These are phyloP conservation scores for Ehretia macrophylla DNA, from an alignment of 257 asterid species.

Conservation along the genomic window DNA sequence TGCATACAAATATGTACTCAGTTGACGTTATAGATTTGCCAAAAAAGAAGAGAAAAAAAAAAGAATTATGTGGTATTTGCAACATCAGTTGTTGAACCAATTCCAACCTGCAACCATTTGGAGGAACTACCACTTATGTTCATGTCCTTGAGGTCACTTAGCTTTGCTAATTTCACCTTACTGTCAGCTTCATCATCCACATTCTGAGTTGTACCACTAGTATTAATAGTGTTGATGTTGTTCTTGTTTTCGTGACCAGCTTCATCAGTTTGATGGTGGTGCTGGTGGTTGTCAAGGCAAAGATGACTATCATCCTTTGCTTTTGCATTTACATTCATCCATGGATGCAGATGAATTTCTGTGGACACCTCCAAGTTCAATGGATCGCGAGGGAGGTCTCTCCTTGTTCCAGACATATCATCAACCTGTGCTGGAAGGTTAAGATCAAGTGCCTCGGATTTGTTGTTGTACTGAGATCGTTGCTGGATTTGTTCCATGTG, in stretches of 20 bases:
- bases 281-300: neutral
- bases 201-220: neutral
- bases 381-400: slow-evolving; percentile 50
- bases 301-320: slow-evolving; percentile 1
- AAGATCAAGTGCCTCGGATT: slow-evolving; percentile 49
- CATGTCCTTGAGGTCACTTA: slow-evolving; percentile 42
- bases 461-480: neutral
- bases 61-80: neutral
- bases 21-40: neutral
- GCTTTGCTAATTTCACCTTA: slow-evolving; percentile 50
- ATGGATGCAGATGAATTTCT: slow-evolving; percentile 49
- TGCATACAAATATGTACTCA: slow-evolving; percentile 7
- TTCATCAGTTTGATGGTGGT: neutral
- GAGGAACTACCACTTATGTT: slow-evolving; percentile 38
- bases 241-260: slow-evolving; percentile 3
- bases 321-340: slow-evolving; percentile 21
- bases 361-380: slow-evolving; percentile 70
- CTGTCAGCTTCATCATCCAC: slow-evolving; percentile 72
- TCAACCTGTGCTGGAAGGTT: slow-evolving; percentile 73
- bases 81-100: slow-evolving; percentile 50
- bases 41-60: neutral
- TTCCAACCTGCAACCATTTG: slow-evolving; percentile 87
- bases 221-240: slow-evolving; percentile 3
- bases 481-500: slow-evolving; percentile 10
- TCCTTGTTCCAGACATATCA: slow-evolving; percentile 35